A percentile compares a stretch with the other conserved stretches of the same genome.
Conservation (phyloP, 805 yeast genomes). For the Blastobotrys americana region DNA sequence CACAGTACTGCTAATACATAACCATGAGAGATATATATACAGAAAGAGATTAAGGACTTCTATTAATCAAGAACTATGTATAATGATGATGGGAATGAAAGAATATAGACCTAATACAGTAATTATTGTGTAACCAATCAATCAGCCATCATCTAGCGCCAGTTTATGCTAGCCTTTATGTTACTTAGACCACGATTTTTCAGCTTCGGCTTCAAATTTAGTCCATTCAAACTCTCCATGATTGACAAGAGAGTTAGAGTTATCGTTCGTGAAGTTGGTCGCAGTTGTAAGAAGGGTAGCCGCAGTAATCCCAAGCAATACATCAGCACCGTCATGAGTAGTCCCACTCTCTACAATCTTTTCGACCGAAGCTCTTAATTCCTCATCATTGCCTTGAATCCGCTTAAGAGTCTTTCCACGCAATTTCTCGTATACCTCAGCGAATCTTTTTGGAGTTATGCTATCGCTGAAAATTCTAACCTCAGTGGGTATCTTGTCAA, state of each 20-base stretch:
- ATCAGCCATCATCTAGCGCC: too few species aligned
- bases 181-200: not conserved
- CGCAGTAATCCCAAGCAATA: not conserved
- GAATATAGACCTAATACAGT: too few species aligned
- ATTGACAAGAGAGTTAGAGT: not conserved
- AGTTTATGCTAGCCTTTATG: not conserved
- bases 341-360: not conserved
- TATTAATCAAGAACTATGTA: too few species aligned
- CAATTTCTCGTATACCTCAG: slow-evolving; percentile 3
- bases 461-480: slow-evolving; percentile 2
- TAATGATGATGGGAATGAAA: too few species aligned
- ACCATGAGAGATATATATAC: too few species aligned
- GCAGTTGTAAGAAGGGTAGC: not conserved
- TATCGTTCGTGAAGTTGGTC: not conserved
- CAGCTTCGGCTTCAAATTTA: not conserved
- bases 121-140: too few species aligned
- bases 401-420: not conserved
- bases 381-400: not conserved
- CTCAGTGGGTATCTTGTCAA: slow-evolving; percentile 4
- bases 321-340: not conserved
- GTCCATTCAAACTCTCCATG: slow-evolving; percentile 2
- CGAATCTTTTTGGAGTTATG: slow-evolving; percentile 2
- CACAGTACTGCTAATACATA: too few species aligned
- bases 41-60: too few species aligned
- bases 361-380: not conserved